Evolutionary conservation across 495 filamentous ascomycete species (phyloP).

Genomic region (Friedmanniomyces simplex): DNA sequence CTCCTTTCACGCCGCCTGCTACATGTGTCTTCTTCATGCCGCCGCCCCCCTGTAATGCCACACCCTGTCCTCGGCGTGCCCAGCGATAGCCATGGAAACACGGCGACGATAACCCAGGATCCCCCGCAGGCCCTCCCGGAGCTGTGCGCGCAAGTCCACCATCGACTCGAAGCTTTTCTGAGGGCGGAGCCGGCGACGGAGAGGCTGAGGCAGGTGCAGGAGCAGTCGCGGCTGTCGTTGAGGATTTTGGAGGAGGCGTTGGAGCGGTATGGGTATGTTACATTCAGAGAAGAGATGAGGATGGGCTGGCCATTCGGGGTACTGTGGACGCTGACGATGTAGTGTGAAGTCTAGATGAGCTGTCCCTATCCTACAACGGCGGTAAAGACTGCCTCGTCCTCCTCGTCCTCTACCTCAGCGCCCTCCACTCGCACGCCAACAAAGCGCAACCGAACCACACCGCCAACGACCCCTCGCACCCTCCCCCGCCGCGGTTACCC

Average conservation of each 20-base stretch:
- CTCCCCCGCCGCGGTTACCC: slow-evolving; percentile 23
- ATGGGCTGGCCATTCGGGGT: background rate
- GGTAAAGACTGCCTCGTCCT: slow-evolving; percentile 96
- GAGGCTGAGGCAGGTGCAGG: slow-evolving; percentile 55
- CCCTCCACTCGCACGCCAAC: slow-evolving; percentile 37
- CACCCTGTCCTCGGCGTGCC: slow-evolving; percentile 6
- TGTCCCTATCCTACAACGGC: slow-evolving; percentile 93
- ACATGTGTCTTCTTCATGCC: background rate
- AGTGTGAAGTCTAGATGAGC: slow-evolving; percentile 50
- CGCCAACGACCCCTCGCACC: slow-evolving; percentile 12
- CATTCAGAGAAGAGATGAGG: too few relatives aligned
- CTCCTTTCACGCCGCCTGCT: background rate
- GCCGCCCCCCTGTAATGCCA: slow-evolving; percentile 5
- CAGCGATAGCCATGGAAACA: slow-evolving; percentile 10
- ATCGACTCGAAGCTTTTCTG: slow-evolving; percentile 60
- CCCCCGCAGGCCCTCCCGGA: slow-evolving; percentile 18
- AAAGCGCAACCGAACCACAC: background rate
- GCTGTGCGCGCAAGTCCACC: slow-evolving; percentile 52
- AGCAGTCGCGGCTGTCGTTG: slow-evolving; percentile 59
- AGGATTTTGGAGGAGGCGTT: slow-evolving; percentile 64
- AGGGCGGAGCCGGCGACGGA: slow-evolving; percentile 44
- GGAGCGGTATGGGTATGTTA: slow-evolving; percentile 52
- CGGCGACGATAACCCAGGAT: slow-evolving; percentile 6
- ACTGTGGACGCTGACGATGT: background rate
- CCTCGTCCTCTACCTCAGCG: slow-evolving; percentile 75